Base-by-base conservation (phyloP, 179 eudicot species). In the Vitellaria paradoxa region DNA sequence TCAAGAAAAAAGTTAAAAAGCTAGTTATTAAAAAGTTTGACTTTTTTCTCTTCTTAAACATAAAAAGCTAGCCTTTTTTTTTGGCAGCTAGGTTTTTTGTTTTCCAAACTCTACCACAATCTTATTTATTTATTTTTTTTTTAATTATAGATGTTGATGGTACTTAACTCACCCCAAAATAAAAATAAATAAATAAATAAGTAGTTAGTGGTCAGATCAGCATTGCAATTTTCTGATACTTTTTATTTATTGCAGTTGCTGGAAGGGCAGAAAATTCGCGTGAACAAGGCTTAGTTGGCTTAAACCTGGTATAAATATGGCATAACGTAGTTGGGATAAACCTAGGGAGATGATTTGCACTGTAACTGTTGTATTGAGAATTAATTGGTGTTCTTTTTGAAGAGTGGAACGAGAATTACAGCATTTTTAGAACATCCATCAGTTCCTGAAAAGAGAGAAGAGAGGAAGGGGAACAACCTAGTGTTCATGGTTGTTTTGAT, bases 231-330 rank as follows among this genome's bases (percentile, higher is more conserved):
- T 8, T 76, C 46, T 74, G 55, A 63, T 65, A n/a, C 24, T 46
- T 7, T 5, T 30, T 69, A 18, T 72, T 74, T 63, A 37, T 75
- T 85, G 88, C 90, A 94, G 98, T 87, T 79, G 49, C 85, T 94
- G 72, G 97, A 91, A 86, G 98, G 98, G 70, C 98, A 94, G 88
- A 89, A 88, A 70, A 90, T 94, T 46, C 94, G 98, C 18, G 97
- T 93, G 26, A 94, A 93, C 84, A 94, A 88, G 83, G 96, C 97
- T 20, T 91, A 86, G 71, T 74, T 20, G 30, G 72, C 9, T 8
- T 50, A 65, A 65, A 66, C 60, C 21, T 26, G 37, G 20, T 14
- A 1, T 12, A 10, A 18, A 23, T 6, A 21, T 3, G 30, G 67
- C 49, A 13, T 68, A 14, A 15, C 42, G 5, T 47, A 23, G 10